phyloP scores from a whole-genome alignment of 2,329 filamentous ascomycete genomes.

The Venturia nashicola region DNA sequence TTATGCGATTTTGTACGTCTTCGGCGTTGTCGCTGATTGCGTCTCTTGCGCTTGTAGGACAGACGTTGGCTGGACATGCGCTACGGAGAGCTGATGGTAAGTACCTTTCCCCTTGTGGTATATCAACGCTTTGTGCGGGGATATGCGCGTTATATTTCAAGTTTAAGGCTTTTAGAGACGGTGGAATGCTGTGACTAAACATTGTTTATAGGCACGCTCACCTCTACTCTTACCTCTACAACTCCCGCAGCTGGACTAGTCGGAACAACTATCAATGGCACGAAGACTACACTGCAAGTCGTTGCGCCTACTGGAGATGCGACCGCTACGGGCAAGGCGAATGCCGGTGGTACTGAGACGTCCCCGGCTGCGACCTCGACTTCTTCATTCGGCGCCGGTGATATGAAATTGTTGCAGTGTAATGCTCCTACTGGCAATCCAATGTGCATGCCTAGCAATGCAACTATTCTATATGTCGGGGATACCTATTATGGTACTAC shows the following conservation, averaged over 20 bases:
- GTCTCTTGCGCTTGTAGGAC: background rate
- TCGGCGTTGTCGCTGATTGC: background rate
- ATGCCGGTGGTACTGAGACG: slow-evolving; percentile 8
- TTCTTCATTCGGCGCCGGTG: slow-evolving; percentile 7
- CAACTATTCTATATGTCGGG: slow-evolving; percentile 22
- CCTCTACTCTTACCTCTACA: background rate
- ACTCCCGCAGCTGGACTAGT: slow-evolving; percentile 13
- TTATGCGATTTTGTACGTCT: background rate
- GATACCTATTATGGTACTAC: slow-evolving; percentile 22
- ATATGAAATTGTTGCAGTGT: slow-evolving; percentile 10
- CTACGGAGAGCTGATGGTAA: background rate
- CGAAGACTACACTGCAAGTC: slow-evolving; percentile 14
- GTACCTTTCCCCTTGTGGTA: background rate
- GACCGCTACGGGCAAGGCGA: background rate
- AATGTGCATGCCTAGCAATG: slow-evolving; percentile 25
- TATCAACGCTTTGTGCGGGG: no score
- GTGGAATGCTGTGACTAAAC: background rate
- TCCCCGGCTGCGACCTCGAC: slow-evolving; percentile 9
- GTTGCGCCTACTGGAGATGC: slow-evolving; percentile 12
- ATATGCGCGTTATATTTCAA: no score
- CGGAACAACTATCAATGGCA: slow-evolving; percentile 15
- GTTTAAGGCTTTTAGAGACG: no score
- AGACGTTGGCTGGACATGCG: background rate
- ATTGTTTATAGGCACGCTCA: background rate
- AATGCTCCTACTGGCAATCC: slow-evolving; percentile 16